A percentile compares a stretch with the other conserved stretches of the same genome.
Conservation (phyloP, 148 eudicot species). For the Spergularia bocconei region DNA sequence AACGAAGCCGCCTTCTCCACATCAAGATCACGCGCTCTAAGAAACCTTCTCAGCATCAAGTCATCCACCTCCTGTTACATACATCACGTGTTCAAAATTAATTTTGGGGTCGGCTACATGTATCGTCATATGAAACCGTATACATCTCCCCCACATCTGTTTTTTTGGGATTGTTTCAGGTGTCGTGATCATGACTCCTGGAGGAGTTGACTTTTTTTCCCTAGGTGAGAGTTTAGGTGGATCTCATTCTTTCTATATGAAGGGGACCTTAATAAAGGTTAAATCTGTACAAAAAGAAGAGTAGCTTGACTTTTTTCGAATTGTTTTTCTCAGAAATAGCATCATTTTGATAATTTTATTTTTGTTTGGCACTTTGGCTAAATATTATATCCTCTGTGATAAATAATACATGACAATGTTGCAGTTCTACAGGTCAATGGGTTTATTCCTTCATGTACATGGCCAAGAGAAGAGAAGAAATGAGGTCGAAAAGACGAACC, state of each 20-base stretch:
- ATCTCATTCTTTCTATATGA: neutral
- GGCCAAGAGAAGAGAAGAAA: neutral
- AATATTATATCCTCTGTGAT: too few species aligned
- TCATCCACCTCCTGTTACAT: constrained; percentile 58
- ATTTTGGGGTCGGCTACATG: too few species aligned
- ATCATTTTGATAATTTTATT: too few species aligned
- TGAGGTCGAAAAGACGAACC: constrained; percentile 27
- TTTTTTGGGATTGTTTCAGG: too few species aligned
- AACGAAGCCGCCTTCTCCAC: constrained; percentile 63
- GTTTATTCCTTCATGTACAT: too few species aligned
- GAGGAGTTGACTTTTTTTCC: neutral
- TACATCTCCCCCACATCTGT: too few species aligned
- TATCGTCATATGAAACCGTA: too few species aligned
- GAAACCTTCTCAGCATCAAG: constrained; percentile 59
- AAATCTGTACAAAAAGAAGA: neutral
- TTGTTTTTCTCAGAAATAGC: too few species aligned
- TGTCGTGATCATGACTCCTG: neutral
- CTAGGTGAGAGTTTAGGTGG: neutral
- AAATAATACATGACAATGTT: too few species aligned
- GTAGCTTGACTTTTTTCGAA: neutral
- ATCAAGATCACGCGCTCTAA: constrained; percentile 71
- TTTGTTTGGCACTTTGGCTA: too few species aligned
- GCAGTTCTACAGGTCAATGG: too few species aligned
- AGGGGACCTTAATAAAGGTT: neutral
- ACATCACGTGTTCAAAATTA: neutral